Evolutionary conservation across 345 rosid genomes (phyloP).

Genomic region (Eucalyptus cloeziana): DNA sequence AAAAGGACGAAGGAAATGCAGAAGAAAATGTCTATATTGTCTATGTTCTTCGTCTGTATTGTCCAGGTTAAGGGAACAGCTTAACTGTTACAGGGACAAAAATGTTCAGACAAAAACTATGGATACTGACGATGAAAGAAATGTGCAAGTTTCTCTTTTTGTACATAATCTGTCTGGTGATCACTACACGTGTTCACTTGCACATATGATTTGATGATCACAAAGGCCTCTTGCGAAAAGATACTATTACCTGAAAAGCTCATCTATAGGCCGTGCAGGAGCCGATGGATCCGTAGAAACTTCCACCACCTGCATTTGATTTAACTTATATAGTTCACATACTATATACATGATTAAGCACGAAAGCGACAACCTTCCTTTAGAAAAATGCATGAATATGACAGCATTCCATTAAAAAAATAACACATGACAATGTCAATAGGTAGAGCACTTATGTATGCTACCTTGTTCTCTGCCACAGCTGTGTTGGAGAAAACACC

Average conservation of each 20-base stretch:
- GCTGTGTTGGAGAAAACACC: constrained; percentile 82
- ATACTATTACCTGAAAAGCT: constrained; percentile 68
- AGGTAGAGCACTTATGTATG: neutral
- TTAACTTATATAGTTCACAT: neutral
- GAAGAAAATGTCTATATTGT: neutral
- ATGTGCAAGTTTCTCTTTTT: neutral
- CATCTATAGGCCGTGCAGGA: constrained; percentile 40
- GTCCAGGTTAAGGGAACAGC: neutral
- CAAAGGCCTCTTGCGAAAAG: neutral
- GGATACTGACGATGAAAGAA: neutral
- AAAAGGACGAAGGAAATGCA: neutral
- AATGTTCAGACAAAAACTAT: neutral
- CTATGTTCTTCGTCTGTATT: neutral
- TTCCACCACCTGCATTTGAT: constrained; percentile 57
- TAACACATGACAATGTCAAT: neutral
- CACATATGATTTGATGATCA: neutral
- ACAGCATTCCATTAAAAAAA: neutral
- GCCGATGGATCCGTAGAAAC: constrained; percentile 74
- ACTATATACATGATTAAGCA: neutral
- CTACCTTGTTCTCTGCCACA: constrained; percentile 85
- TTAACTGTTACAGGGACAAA: neutral
- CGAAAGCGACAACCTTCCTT: neutral
- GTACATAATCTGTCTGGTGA: neutral
- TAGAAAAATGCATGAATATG: neutral
- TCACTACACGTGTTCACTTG: neutral